Conservation (phyloP, 2,329 filamentous ascomycete genomes). For the Aspergillus terreus region DNA sequence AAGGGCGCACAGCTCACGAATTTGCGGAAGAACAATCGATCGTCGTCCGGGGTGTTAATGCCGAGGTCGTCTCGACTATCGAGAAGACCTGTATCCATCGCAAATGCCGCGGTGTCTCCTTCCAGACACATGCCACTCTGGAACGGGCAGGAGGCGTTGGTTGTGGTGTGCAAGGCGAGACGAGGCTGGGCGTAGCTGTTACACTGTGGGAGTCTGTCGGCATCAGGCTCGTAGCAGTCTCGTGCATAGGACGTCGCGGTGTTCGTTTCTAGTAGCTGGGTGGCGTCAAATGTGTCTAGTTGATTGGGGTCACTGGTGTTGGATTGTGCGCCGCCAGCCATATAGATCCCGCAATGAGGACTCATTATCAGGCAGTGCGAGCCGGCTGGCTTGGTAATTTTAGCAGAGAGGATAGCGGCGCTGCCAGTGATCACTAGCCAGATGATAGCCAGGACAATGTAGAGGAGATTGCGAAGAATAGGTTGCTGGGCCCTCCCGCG, state of each 20-base stretch:
- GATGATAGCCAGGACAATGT: constrained; percentile 19
- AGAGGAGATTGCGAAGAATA: constrained; percentile 8
- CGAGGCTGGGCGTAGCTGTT: neutral
- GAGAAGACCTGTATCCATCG: constrained; percentile 18
- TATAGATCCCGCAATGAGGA: constrained; percentile 19
- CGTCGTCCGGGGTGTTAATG: constrained; percentile 20
- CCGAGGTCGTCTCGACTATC: constrained; percentile 24
- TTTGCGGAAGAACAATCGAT: constrained; percentile 22
- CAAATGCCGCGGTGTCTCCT: neutral
- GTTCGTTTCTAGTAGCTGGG: neutral
- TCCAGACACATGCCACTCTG: constrained; percentile 2
- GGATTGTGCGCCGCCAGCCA: neutral
- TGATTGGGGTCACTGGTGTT: neutral
- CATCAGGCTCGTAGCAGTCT: constrained; percentile 18
- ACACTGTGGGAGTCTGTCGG: neutral
- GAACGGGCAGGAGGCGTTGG: constrained; percentile 17
- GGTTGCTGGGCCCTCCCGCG: neutral
- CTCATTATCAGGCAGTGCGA: constrained; percentile 29
- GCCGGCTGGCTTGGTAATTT: constrained; percentile 25
- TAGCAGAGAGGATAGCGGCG: constrained; percentile 31
- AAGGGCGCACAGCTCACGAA: constrained; percentile 20
- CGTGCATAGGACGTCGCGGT: neutral
- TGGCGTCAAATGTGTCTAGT: neutral
- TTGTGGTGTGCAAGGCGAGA: constrained; percentile 7
- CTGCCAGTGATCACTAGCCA: constrained; percentile 20